phyloP scores from a whole-genome alignment of 2,329 filamentous ascomycete species.

The Aspergillus chevalieri region DNA sequence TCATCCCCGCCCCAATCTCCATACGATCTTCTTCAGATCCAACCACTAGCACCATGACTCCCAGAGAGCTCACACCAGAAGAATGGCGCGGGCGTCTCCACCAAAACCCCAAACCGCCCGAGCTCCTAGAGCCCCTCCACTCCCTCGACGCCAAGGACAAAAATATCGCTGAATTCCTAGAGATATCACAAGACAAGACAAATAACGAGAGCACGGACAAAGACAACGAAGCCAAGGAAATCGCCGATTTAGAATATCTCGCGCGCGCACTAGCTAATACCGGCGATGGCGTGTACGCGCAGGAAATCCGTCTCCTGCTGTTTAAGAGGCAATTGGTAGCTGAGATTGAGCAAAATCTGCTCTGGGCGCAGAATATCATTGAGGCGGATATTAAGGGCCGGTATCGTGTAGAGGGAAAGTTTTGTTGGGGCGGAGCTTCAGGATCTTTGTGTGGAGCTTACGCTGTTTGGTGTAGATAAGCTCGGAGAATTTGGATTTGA shows the following conservation, averaged over 20 bases:
- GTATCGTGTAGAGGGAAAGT: not conserved
- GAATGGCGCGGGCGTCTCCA: constrained; percentile 1
- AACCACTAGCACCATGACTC: no score
- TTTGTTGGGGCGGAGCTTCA: not conserved
- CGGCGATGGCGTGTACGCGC: not conserved
- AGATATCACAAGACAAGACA: not conserved
- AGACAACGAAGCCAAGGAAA: not conserved
- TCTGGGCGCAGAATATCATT: not conserved
- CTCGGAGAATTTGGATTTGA: not conserved
- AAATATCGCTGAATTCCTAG: not conserved
- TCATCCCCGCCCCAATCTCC: no score
- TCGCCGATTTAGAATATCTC: not conserved
- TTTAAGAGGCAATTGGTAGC: not conserved
- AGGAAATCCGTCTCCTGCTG: not conserved
- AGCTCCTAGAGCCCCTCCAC: not conserved
- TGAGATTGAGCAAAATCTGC: not conserved
- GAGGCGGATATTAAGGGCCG: not conserved
- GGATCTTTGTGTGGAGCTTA: not conserved
- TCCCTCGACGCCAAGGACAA: not conserved
- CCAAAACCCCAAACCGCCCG: constrained; percentile 1
- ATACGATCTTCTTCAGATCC: no score
- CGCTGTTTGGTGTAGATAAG: not conserved
- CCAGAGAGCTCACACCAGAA: not conserved
- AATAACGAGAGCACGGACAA: no score
- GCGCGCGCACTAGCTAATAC: not conserved